Evolutionary conservation across 805 yeast genomes (phyloP), one percentile per base, ranked within the genome.

Genomic region (Saccharomycopsis amapae): DNA sequence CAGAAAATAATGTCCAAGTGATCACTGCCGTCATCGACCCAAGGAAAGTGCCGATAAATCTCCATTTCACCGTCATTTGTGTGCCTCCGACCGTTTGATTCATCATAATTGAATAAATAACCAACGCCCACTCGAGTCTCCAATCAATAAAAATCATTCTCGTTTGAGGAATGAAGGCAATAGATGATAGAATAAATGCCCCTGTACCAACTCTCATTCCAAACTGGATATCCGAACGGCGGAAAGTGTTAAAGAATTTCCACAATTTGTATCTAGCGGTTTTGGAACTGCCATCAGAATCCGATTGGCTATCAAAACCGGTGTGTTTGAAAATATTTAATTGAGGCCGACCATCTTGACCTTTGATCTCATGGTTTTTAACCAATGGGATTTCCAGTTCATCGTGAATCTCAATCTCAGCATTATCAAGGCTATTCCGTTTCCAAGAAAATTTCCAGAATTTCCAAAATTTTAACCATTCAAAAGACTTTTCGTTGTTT

Each of bases 81-180:
- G 95, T 86, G 0, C 94, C 94, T 7, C 95, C 95, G 4, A 85
- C 65, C 1, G 89, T 81, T 56, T 84, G 84, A 55, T 81, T 83
- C 90, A 85, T 85, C 67, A 85, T 83, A 45, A 85, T 81, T 55
- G 85, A 79, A 54, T 78, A 85, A 0, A 88, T 79, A n/a, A 83
- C 84, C 32, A 85, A 62, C 0, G 87, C 79, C 95, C 95, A 85
- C 59, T 85, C 95, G 13, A 83, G 81, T 52, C 89, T 64, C 87
- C 86, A 84, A 35, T 67, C 70, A 39, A 65, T 71, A 55, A 85
- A 86, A 1, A 58, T 51, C 4, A 67, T 66, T 42, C 79, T 67
- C 0, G 87, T 76, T 10, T 59, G 57, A 2, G 80, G 79, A 23
- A 75, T 56, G 55, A 78, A 85, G 2, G 94, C 94, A 45, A 86